These are phyloP conservation scores for Kandelia obovata DNA, from an alignment of 345 rosid species.

Conservation along the genomic window DNA sequence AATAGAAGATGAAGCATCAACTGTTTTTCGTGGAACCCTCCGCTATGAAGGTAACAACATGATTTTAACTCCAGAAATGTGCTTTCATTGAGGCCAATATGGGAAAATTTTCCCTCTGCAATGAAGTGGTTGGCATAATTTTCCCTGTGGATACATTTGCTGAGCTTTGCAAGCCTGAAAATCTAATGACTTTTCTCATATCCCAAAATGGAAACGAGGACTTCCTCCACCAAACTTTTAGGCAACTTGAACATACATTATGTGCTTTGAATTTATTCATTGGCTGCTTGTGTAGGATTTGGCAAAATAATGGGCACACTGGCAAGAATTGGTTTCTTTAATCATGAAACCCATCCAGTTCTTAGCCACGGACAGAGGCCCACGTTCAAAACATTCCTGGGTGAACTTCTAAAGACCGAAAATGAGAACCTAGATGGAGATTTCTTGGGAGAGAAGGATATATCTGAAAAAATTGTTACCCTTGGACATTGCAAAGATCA, in stretches of 20 bases:
- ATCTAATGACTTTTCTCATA: not conserved
- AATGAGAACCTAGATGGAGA: slow-evolving; percentile 24
- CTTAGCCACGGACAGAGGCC: slow-evolving; percentile 38
- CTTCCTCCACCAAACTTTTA: not conserved
- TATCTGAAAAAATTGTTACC: slow-evolving; percentile 45
- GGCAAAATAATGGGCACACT: slow-evolving; percentile 69
- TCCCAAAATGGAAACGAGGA: not conserved
- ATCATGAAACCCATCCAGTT: slow-evolving; percentile 42
- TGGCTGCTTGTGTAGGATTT: slow-evolving; percentile 49
- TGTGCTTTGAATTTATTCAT: slow-evolving; percentile 4
- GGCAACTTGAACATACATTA: not conserved
- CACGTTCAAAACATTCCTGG: slow-evolving; percentile 53
- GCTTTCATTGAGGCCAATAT: slow-evolving; percentile 3
- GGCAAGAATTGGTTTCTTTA: slow-evolving; percentile 68
- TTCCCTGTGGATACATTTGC: no score
- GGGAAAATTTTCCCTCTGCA: not conserved
- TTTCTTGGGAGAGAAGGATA: slow-evolving; percentile 48
- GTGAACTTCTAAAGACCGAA: slow-evolving; percentile 40
- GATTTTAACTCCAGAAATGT: not conserved
- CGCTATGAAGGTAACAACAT: slow-evolving; percentile 77
- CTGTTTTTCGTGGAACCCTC: slow-evolving; percentile 86
- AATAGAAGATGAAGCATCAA: slow-evolving; percentile 69
- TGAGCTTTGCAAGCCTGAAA: no score
- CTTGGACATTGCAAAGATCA: slow-evolving; percentile 63
- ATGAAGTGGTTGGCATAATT: not conserved